These are phyloP conservation scores for Hamigera avellanea DNA, from an alignment of 495 filamentous ascomycete genomes.

Conservation along the genomic window DNA sequence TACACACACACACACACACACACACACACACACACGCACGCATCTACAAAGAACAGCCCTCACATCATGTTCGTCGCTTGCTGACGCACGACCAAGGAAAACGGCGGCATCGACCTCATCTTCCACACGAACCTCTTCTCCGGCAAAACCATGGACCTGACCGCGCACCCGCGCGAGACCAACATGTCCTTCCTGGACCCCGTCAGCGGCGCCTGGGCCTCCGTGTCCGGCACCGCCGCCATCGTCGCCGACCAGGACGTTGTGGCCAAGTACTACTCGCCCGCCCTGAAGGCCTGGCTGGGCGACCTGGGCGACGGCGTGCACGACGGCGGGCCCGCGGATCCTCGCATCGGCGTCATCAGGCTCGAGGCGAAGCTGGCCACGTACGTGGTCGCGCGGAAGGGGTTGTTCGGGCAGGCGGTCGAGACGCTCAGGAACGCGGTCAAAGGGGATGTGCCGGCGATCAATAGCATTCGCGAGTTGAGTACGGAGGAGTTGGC, in stretches of 20 bases:
- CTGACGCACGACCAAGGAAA: slow-evolving; percentile 40
- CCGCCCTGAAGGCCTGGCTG: slow-evolving; percentile 71
- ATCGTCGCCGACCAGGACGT: slow-evolving; percentile 56
- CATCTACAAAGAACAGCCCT: no score
- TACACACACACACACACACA: slow-evolving; percentile 1
- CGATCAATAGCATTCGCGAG: slow-evolving; percentile 70
- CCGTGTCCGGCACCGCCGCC: slow-evolving; percentile 58
- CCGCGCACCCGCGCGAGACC: slow-evolving; percentile 53
- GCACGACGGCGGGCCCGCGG: slow-evolving; percentile 71
- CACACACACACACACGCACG: no score
- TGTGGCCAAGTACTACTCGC: slow-evolving; percentile 69
- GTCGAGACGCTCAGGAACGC: slow-evolving; percentile 67
- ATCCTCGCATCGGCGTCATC: slow-evolving; percentile 61
- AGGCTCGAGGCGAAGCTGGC: slow-evolving; percentile 33
- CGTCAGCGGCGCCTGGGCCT: slow-evolving; percentile 63
- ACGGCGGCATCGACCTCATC: slow-evolving; percentile 70
- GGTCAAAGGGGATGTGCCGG: slow-evolving; percentile 57
- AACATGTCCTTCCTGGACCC: slow-evolving; percentile 80
- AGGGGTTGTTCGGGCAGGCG: slow-evolving; percentile 42
- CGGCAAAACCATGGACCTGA: slow-evolving; percentile 79
- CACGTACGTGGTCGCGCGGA: slow-evolving; percentile 30
- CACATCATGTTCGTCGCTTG: no score
- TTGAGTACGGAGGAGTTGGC: slow-evolving; percentile 55
- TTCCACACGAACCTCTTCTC: slow-evolving; percentile 94
- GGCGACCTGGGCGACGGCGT: slow-evolving; percentile 83